Evolutionary conservation across 805 yeast genomes (phyloP).

Genomic region (Lipomyces mesembrius): DNA sequence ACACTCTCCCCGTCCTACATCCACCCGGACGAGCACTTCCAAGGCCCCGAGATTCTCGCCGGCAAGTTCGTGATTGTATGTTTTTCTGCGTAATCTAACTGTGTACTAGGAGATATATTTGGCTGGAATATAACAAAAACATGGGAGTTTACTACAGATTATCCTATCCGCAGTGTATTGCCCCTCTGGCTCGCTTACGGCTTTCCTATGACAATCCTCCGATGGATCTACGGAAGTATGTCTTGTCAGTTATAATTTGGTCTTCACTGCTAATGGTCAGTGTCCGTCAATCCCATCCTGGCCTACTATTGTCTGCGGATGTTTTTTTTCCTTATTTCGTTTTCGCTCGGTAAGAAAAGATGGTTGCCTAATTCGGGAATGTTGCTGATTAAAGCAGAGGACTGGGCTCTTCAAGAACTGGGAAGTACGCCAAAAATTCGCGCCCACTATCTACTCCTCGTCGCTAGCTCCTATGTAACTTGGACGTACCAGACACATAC

Average conservation of each 20-base stretch:
- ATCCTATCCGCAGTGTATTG: conserved; percentile 72
- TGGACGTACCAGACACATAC: conserved; percentile 83
- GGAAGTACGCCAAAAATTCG: conserved; percentile 32
- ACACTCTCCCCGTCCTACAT: conserved; percentile 79
- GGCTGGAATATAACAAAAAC: conserved; percentile 60
- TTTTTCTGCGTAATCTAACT: background rate
- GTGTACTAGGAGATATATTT: conserved; percentile 43
- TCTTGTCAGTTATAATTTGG: background rate
- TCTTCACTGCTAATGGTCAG: conserved; percentile 4
- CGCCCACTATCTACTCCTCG: conserved; percentile 46
- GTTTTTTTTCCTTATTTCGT: conserved; percentile 31
- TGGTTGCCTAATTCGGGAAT: background rate
- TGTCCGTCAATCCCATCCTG: conserved; percentile 23
- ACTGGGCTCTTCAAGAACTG: conserved; percentile 37
- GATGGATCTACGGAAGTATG: conserved; percentile 33
- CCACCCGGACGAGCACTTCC: conserved; percentile 98
- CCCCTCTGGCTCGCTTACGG: conserved; percentile 72
- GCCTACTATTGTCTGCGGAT: conserved; percentile 34
- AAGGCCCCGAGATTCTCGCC: conserved; percentile 76
- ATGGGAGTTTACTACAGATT: conserved; percentile 74
- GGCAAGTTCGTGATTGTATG: conserved; percentile 38
- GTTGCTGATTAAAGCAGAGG: conserved; percentile 20
- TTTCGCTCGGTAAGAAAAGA: conserved; percentile 25
- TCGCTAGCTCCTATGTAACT: conserved; percentile 68
- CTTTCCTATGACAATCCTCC: conserved; percentile 55